Evolutionary conservation across 2,329 filamentous ascomycete species (phyloP), one percentile per base, ranked within the genome.

Genomic region (Cordyceps cateniannulata): DNA sequence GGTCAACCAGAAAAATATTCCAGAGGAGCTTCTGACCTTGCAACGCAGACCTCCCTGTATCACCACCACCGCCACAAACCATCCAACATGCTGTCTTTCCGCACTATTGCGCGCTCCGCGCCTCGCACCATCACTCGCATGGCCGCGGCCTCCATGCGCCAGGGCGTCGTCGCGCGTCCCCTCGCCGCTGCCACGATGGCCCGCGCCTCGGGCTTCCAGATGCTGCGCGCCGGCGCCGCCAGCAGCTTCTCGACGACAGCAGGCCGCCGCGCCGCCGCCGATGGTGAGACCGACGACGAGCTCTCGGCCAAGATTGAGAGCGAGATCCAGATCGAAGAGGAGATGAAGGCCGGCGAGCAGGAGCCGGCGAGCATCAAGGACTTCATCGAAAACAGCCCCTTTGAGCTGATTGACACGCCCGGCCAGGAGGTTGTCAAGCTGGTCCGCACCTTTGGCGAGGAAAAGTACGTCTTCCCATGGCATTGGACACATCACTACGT

Each of bases 391-490:
- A 93, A 91, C 78, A 87, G 88, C 71, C 84, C 88, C 45, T 99
- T 92, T 76, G 82, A 93, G 81, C 82, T 95, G 63, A 81, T 90
- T 70, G 95, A 99, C 75, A 85, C 82, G 35, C 81, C 88, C 29
- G 95, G 95, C 64, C 84, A 91, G 75, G 90, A 98, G 78, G 91
- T 96, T 68, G 90, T 99, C 67, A 82, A 89, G 70, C 82, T 99
- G 66, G 89, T 86, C 63, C 89, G 93, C 70, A 88, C 84, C 65
- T 93, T 90, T 70, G 90, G 89, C 69, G 87, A 96, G 65, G 95
- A 99, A 81, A 91, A 88, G 91, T 95, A 76, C 76, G 86, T 75
- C 54, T 4, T 18, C 59, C 59, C 24, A 5, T 14, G 18, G 16
- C 5, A 42, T n/a, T 42, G n/a, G n/a, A n/a, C n/a, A n/a, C n/a